phyloP scores from a whole-genome alignment of 148 eudicot species.

The Polygonum maritimum region DNA sequence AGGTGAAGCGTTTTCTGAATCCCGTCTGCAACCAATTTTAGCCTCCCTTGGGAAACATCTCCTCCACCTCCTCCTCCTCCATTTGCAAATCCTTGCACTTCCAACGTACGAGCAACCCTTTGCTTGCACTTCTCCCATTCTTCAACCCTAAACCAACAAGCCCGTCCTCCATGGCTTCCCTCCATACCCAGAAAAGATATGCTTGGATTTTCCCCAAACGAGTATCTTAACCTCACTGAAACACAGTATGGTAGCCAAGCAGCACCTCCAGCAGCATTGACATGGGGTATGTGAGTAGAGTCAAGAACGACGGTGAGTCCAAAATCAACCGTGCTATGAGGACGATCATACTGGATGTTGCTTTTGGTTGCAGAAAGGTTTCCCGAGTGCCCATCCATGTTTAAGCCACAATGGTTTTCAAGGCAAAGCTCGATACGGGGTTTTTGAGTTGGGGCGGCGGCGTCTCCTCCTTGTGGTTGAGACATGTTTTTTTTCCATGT shows the following conservation, averaged over 20 bases:
- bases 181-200: constrained; percentile 85
- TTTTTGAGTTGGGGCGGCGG: constrained; percentile 76
- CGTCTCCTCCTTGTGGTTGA: constrained; percentile 78
- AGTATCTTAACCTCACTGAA: constrained; percentile 75
- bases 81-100: constrained; percentile 37
- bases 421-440: constrained; percentile 92
- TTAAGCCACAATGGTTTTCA: constrained; percentile 79
- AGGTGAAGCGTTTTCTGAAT: constrained; percentile 63
- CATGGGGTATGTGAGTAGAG: constrained; percentile 71
- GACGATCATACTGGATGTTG: constrained; percentile 80
- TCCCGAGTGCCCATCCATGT: constrained; percentile 52
- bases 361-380: constrained; percentile 73
- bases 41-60: constrained; percentile 76
- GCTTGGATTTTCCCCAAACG: constrained; percentile 56
- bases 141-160: constrained; percentile 70
- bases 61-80: constrained; percentile 11
- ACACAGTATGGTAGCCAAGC: constrained; percentile 98
- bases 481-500: constrained; percentile 89
- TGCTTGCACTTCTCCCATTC: constrained; percentile 94
- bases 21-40: constrained; percentile 72
- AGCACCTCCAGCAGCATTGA: constrained; percentile 94
- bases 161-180: constrained; percentile 96
- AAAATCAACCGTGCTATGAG: constrained; percentile 74
- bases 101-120: constrained; percentile 65
- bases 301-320: constrained; percentile 89